These are phyloP conservation scores for Phytophthora agathidicida DNA, from an alignment of 352 stramenopile genomes.

Conservation along the genomic window DNA sequence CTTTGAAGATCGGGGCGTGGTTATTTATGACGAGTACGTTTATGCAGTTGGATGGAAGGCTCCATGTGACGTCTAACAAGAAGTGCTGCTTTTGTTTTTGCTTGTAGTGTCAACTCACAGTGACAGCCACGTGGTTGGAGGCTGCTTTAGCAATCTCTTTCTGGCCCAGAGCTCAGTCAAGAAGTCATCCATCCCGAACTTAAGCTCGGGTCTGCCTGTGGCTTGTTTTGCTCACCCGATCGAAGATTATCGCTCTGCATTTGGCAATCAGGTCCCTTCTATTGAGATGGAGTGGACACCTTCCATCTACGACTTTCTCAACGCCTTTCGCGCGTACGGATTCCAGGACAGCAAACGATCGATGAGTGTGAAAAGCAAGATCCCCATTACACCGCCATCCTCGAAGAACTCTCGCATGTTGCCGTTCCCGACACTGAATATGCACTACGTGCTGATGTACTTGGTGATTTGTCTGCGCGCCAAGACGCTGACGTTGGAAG, in stretches of 20 bases:
- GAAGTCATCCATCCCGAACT: conserved; percentile 8
- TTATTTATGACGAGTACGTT: conserved; percentile 81
- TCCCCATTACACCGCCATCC: conserved; percentile 42
- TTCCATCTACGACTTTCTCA: conserved; percentile 79
- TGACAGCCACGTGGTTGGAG: conserved; percentile 66
- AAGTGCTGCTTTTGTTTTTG: conserved; percentile 7
- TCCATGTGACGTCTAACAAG: background rate
- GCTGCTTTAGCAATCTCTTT: conserved; percentile 80
- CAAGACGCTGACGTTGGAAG: conserved; percentile 64
- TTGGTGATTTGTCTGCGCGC: conserved; percentile 75
- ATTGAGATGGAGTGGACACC: conserved; percentile 76
- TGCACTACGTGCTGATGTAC: conserved; percentile 82
- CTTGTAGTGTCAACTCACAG: conserved; percentile 75
- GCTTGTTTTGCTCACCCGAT: conserved; percentile 57
- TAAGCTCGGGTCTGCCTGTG: conserved; percentile 56
- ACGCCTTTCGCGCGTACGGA: conserved; percentile 74
- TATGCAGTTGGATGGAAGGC: background rate
- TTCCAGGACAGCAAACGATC: conserved; percentile 87
- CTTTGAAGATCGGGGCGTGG: conserved; percentile 70
- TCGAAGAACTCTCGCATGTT: conserved; percentile 27
- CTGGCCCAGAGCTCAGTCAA: conserved; percentile 37
- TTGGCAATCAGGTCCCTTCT: conserved; percentile 32
- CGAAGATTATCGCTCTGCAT: conserved; percentile 50
- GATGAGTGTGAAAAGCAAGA: conserved; percentile 85
- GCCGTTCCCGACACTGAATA: conserved; percentile 80